Evolutionary conservation across 2,329 filamentous ascomycete genomes (phyloP).

Genomic region (Aspergillus latus): DNA sequence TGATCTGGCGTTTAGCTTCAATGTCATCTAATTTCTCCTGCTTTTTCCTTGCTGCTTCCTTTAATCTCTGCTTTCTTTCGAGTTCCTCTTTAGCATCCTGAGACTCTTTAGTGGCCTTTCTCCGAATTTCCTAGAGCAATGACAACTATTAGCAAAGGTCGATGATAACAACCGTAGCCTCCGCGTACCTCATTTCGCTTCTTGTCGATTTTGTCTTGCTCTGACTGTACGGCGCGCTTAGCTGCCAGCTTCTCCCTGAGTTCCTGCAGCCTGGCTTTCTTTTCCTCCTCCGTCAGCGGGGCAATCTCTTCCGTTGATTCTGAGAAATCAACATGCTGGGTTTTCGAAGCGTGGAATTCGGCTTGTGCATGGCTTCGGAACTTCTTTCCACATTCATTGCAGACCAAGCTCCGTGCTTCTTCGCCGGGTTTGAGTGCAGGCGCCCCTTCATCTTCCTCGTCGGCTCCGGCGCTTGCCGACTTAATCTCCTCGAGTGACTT

Average conservation of each 20-base stretch:
- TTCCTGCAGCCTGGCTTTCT: constrained; percentile 74
- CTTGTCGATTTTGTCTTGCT: constrained; percentile 74
- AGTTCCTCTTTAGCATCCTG: constrained; percentile 91
- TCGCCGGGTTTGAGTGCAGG: constrained; percentile 69
- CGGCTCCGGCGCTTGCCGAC: constrained; percentile 50
- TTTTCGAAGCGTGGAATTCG: constrained; percentile 88
- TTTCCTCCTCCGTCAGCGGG: constrained; percentile 88
- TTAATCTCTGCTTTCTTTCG: constrained; percentile 82
- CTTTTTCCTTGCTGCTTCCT: constrained; percentile 82
- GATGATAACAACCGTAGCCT: background rate
- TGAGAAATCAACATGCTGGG: constrained; percentile 85
- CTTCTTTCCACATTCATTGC: constrained; percentile 92
- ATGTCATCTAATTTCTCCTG: constrained; percentile 83
- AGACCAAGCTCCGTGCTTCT: constrained; percentile 76
- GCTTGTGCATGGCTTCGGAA: constrained; percentile 80
- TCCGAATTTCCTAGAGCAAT: constrained; percentile 60
- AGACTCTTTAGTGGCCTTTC: constrained; percentile 84
- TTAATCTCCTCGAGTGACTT: constrained; percentile 78
- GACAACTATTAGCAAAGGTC: constrained; percentile 2
- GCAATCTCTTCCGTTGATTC: constrained; percentile 92
- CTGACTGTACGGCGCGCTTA: constrained; percentile 68
- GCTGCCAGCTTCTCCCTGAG: constrained; percentile 69
- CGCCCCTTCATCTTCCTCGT: constrained; percentile 57
- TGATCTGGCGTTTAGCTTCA: constrained; percentile 83
- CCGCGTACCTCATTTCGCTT: constrained; percentile 75